phyloP scores from a whole-genome alignment of 1,139 yeast genomes.

The Hyphopichia buzzinii region DNA sequence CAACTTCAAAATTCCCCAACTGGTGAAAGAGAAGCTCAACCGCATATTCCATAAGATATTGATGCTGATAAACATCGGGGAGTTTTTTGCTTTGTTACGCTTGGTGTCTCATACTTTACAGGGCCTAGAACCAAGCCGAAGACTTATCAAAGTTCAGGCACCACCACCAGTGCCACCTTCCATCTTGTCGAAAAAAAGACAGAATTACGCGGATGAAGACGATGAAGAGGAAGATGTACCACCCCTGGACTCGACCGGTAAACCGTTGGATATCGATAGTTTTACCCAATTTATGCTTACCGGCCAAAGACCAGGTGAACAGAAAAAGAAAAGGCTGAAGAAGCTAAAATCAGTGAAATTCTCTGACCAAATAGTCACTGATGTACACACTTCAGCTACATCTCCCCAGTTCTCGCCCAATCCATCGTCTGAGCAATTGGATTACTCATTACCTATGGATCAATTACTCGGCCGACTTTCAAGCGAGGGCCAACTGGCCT shows the following conservation, averaged over 20 bases:
- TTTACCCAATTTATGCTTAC: conserved; percentile 74
- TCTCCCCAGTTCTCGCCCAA: conserved; percentile 26
- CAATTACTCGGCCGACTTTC: conserved; percentile 52
- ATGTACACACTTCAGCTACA: conserved; percentile 32
- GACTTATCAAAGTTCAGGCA: conserved; percentile 49
- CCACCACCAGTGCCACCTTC: conserved; percentile 69
- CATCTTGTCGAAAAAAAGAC: conserved; percentile 57
- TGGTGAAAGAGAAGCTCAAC: conserved; percentile 42
- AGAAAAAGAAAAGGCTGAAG: conserved; percentile 28
- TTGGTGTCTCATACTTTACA: conserved; percentile 56
- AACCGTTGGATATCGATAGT: conserved; percentile 63
- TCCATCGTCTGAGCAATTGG: conserved; percentile 33
- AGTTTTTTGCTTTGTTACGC: conserved; percentile 70
- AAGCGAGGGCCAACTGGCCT: not conserved
- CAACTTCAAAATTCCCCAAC: conserved; percentile 54
- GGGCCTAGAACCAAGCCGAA: conserved; percentile 50
- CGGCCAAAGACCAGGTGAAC: conserved; percentile 59
- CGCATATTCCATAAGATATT: conserved; percentile 51
- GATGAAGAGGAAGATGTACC: conserved; percentile 21
- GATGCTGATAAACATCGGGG: conserved; percentile 63
- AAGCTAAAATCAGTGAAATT: conserved; percentile 65
- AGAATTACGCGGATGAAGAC: conserved; percentile 40
- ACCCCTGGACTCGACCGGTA: conserved; percentile 15
- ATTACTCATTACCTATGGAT: conserved; percentile 71
- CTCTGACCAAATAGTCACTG: conserved; percentile 58